These are phyloP conservation scores for Phytophthora pistaciae DNA, from an alignment of 352 stramenopile species.

Conservation along the genomic window DNA sequence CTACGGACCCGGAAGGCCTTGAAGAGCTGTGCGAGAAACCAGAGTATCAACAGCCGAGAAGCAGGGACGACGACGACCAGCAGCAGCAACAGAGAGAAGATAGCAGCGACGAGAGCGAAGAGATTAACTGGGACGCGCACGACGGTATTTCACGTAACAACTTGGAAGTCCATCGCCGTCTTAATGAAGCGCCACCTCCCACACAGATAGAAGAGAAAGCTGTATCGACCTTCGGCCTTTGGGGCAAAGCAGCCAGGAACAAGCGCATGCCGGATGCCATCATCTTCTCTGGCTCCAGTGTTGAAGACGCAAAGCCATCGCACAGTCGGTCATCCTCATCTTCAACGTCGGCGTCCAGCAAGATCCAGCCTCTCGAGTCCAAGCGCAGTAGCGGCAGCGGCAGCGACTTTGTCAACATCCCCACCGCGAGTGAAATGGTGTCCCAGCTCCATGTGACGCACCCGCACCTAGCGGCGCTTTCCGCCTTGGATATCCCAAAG, in stretches of 20 bases:
- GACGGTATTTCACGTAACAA: conserved; percentile 30
- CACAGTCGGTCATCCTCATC: conserved; percentile 4
- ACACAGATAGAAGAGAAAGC: conserved; percentile 34
- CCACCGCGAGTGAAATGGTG: conserved; percentile 42
- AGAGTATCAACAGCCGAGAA: conserved; percentile 23
- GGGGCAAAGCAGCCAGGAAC: conserved; percentile 60
- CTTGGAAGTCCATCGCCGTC: conserved; percentile 4
- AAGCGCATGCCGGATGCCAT: conserved; percentile 59
- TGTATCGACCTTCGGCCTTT: conserved; percentile 65
- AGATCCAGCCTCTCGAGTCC: conserved; percentile 1
- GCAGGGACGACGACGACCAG: conserved; percentile 4
- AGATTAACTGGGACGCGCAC: conserved; percentile 27
- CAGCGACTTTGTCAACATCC: conserved; percentile 18
- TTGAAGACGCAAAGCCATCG: conserved; percentile 12
- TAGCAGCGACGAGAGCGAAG: conserved; percentile 36
- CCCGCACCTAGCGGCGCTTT: conserved; percentile 24
- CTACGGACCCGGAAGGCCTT: conserved; percentile 23
- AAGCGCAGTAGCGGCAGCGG: conserved; percentile 18
- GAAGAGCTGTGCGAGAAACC: conserved; percentile 31
- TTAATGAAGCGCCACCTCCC: neutral
- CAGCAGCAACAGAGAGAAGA: conserved; percentile 24
- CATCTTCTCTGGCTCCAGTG: conserved; percentile 36
- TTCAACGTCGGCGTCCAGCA: conserved; percentile 10
- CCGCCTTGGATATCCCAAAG: conserved; percentile 27
- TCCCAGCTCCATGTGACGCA: conserved; percentile 46